phyloP scores from a whole-genome alignment of 192 early-diverging fungal species.

The Coemansia erecta region DNA sequence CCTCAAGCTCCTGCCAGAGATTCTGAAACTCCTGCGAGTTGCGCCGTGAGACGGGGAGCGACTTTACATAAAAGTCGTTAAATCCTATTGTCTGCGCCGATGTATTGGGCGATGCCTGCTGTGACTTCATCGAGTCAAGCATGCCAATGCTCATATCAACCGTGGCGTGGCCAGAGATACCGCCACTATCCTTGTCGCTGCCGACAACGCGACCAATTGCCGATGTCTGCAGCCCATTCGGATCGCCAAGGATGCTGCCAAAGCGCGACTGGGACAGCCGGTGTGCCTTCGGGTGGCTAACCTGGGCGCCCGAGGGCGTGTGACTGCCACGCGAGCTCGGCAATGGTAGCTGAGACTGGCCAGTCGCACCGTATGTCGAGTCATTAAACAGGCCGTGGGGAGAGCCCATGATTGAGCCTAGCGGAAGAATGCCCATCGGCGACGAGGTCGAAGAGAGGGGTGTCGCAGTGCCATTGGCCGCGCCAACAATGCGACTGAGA shows the following conservation, averaged over 20 bases:
- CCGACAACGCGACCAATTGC: slow-evolving; percentile 9
- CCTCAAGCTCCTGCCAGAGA: slow-evolving; percentile 52
- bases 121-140: slow-evolving; percentile 48
- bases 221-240: slow-evolving; percentile 12
- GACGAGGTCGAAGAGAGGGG: slow-evolving; percentile 28
- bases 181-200: neutral
- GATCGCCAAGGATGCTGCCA: slow-evolving; percentile 29
- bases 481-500: slow-evolving; percentile 20
- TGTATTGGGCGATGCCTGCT: slow-evolving; percentile 48
- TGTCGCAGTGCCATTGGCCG: slow-evolving; percentile 10
- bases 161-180: slow-evolving; percentile 7
- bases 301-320: slow-evolving; percentile 2
- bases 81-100: slow-evolving; percentile 16
- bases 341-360: slow-evolving; percentile 7
- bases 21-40: slow-evolving; percentile 66
- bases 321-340: slow-evolving; percentile 2
- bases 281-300: slow-evolving; percentile 10
- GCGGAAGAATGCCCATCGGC: slow-evolving; percentile 39
- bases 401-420: slow-evolving; percentile 47
- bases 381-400: slow-evolving; percentile 39
- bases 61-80: slow-evolving; percentile 54
- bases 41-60: slow-evolving; percentile 67
- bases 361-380: slow-evolving; percentile 21
- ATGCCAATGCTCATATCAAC: slow-evolving; percentile 36
- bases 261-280: slow-evolving; percentile 45